Evolutionary conservation across 2,329 filamentous ascomycete species (phyloP), one percentile per base, ranked within the genome.

Genomic region (Diaporthe citriasiana): DNA sequence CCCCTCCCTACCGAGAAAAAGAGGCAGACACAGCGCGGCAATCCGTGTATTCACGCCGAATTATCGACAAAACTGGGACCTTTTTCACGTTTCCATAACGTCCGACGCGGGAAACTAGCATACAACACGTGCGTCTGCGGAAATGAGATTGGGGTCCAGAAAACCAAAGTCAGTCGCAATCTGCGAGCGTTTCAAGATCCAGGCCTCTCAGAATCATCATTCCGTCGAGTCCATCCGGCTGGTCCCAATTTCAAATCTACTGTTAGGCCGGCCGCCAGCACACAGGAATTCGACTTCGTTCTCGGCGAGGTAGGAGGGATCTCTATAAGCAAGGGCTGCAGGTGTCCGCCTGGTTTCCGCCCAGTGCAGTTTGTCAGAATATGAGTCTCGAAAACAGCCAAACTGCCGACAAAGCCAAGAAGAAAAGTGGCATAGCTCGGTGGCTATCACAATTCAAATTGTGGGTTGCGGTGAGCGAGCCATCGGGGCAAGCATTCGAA

Each of bases 381-480:
- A 71, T 71, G 70, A 42, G 45, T 53, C 70, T 25, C 57, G n/a
- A 33, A 30, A 45, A 15, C 47, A 63, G 19, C 33, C 70, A 45
- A 9, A 25, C n/a, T 25, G 7, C 56, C 42, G 33, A 33, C 17
- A 42, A 80, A 45, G 70, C 77, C 38, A 83, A 80, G 70, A 71
- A 59, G 25, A 81, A 80, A 69, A 81, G 82, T 55, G 72, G 75
- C 50, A 82, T 79, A 74, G 68, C 71, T n/a, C 77, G 79, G 50
- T 87, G 86, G 84, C 72, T 87, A 30, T 80, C 80, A 9, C 83
- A 85, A 38, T 78, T 88, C 63, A 89, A 87, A 74, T 83, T 82
- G 57, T 89, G 88, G 88, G 78, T 89, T 10, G 82, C 82, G 1
- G 82, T 84, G 30, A 86, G 84, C 63, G 88, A 89, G 75, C 87